These are phyloP conservation scores for Pichia membranifaciens DNA, from an alignment of 805 yeast genomes.

Conservation along the genomic window DNA sequence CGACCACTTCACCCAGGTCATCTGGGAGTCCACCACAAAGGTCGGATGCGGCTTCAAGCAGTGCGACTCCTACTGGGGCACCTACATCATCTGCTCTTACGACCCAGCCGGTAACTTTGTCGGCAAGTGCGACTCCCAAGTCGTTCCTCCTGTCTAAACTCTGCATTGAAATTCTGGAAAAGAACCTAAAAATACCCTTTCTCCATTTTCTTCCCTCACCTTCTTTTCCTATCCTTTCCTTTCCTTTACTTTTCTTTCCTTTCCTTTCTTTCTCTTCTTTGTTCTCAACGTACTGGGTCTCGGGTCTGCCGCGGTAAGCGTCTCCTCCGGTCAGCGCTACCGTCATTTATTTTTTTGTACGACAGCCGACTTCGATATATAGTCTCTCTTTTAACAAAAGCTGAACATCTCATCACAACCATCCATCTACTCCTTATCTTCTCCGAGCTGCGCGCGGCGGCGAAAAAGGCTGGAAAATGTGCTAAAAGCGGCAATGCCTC, in stretches of 20 bases:
- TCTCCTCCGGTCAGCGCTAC: too few relatives aligned
- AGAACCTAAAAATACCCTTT: too few relatives aligned
- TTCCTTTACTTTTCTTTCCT: neutral
- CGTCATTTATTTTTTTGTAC: neutral
- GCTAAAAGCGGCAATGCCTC: too few relatives aligned
- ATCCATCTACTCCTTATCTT: too few relatives aligned
- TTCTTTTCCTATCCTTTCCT: neutral
- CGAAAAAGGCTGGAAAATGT: too few relatives aligned
- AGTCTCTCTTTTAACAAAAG: too few relatives aligned
- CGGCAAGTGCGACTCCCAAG: constrained; percentile 39
- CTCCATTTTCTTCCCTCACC: neutral
- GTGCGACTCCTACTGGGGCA: constrained; percentile 44
- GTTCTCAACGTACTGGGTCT: too few relatives aligned
- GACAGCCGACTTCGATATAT: too few relatives aligned
- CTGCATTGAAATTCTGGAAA: too few relatives aligned
- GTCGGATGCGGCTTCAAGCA: constrained; percentile 61
- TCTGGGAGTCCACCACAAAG: constrained; percentile 57
- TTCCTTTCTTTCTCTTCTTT: neutral
- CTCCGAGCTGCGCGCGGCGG: too few relatives aligned
- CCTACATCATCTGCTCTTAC: constrained; percentile 71
- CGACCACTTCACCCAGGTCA: constrained; percentile 68
- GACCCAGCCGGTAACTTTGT: constrained; percentile 69
- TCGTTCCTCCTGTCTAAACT: constrained; percentile 21
- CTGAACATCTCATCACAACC: too few relatives aligned
- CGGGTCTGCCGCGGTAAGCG: too few relatives aligned